phyloP scores from a whole-genome alignment of 2,329 filamentous ascomycete species.

The Epichloe elymi region DNA sequence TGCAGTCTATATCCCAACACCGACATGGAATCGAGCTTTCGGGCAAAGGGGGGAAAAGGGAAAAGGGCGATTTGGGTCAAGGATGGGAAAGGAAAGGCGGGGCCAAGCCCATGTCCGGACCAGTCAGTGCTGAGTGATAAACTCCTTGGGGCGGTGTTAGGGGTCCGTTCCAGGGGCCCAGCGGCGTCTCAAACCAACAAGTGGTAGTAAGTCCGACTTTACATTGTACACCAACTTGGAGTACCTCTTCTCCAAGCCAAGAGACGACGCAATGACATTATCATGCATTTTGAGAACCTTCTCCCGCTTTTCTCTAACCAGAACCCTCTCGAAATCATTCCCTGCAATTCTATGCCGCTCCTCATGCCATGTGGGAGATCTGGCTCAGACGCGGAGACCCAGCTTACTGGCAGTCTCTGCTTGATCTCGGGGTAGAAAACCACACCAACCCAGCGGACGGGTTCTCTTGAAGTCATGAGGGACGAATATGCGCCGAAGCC shows the following conservation, averaged over 20 bases:
- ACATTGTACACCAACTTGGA: not conserved
- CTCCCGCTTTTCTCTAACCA: not conserved
- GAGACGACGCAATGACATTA: not conserved
- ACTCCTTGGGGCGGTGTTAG: too few relatives aligned
- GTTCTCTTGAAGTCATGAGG: not conserved
- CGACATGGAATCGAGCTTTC: not conserved
- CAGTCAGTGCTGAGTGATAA: too few relatives aligned
- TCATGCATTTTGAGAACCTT: not conserved
- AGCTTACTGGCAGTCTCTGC: not conserved
- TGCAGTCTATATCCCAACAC: not conserved
- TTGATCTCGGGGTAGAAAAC: not conserved
- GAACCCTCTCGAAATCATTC: not conserved
- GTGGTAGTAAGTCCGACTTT: not conserved
- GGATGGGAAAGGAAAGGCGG: too few relatives aligned
- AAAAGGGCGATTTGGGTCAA: not conserved
- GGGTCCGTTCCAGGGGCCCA: too few relatives aligned
- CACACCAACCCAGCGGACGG: not conserved
- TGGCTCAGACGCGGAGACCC: slow-evolving; percentile 8
- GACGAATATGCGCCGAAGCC: not conserved
- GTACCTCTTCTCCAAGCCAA: not conserved
- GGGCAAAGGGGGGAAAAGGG: not conserved
- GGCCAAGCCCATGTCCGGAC: too few relatives aligned
- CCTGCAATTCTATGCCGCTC: not conserved
- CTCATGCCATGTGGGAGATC: slow-evolving; percentile 15
- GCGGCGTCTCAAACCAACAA: too few relatives aligned